phyloP scores from a whole-genome alignment of 805 yeast species.

The Blastobotrys peoriensis region DNA sequence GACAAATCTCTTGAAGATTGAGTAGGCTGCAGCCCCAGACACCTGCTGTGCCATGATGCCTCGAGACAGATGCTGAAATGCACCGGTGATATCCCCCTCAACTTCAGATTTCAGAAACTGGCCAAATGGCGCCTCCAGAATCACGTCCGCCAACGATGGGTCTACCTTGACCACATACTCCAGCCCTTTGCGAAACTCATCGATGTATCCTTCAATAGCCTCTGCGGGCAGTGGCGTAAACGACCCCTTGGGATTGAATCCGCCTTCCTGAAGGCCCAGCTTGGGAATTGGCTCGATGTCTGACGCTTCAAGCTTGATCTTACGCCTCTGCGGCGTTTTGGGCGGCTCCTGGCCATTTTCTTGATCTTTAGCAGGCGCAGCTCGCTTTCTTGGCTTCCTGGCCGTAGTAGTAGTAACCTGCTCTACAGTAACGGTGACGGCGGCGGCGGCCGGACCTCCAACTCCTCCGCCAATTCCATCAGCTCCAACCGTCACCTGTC shows the following conservation, averaged over 20 bases:
- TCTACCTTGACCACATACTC: slow-evolving; percentile 32
- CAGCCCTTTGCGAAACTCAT: slow-evolving; percentile 33
- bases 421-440: too few species aligned
- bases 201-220: slow-evolving; percentile 18
- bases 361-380: too few species aligned
- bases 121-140: slow-evolving; percentile 26
- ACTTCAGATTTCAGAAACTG: slow-evolving; percentile 19
- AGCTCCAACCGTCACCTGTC: too few species aligned
- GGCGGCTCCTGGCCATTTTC: too few species aligned
- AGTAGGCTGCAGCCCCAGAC: slow-evolving; percentile 66
- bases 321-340: background rate
- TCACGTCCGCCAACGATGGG: slow-evolving; percentile 31
- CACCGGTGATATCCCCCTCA: slow-evolving; percentile 4
- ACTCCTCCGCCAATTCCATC: too few species aligned
- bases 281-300: too few species aligned
- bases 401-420: too few species aligned
- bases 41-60: slow-evolving; percentile 32
- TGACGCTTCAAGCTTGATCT: too few species aligned
- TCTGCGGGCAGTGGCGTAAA: background rate
- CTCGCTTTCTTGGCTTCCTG: too few species aligned
- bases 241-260: background rate
- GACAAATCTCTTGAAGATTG: slow-evolving; percentile 49
- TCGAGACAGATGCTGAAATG: slow-evolving; percentile 16
- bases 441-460: too few species aligned
- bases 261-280: too few species aligned